Conservation (phyloP, 164 flowering plant species). For the Kingdonia uniflora region DNA sequence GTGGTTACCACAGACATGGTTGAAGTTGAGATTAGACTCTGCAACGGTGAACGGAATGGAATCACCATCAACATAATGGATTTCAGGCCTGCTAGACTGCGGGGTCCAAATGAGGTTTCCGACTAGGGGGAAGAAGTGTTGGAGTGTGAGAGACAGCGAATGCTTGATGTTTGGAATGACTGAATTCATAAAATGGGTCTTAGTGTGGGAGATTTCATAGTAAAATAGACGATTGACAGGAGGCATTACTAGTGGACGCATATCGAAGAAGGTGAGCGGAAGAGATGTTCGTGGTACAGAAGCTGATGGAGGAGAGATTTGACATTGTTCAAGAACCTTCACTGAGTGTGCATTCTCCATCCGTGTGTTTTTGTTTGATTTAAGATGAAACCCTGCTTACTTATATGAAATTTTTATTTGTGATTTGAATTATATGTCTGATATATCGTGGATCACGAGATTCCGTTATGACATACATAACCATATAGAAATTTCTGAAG, state of each 20-base stretch:
- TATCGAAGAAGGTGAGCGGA: constrained; percentile 21
- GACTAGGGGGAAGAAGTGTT: constrained; percentile 29
- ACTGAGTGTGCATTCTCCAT: constrained; percentile 3
- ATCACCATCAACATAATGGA: constrained; percentile 23
- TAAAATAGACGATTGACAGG: constrained; percentile 24
- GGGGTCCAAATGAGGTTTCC: constrained; percentile 19
- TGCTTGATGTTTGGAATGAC: constrained; percentile 22
- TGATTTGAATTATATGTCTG: too few species aligned
- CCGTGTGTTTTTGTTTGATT: too few species aligned
- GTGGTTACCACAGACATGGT: background rate
- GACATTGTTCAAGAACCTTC: constrained; percentile 2
- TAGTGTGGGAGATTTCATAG: constrained; percentile 18
- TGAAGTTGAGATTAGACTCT: constrained; percentile 8
- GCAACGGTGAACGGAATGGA: constrained; percentile 19
- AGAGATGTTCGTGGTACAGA: constrained; percentile 9
- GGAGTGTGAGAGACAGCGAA: constrained; percentile 36
- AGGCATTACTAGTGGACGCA: constrained; percentile 5
- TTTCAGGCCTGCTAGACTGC: constrained; percentile 12
- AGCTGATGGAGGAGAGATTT: constrained; percentile 2
- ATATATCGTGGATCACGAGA: too few species aligned
- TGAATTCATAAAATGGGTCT: constrained; percentile 14
- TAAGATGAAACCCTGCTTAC: too few species aligned
- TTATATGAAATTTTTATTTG: too few species aligned
- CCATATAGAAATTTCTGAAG: too few species aligned
- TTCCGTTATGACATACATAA: too few species aligned